Conservation (phyloP, 805 yeast species). For the Yamadazyma akitaensis region DNA sequence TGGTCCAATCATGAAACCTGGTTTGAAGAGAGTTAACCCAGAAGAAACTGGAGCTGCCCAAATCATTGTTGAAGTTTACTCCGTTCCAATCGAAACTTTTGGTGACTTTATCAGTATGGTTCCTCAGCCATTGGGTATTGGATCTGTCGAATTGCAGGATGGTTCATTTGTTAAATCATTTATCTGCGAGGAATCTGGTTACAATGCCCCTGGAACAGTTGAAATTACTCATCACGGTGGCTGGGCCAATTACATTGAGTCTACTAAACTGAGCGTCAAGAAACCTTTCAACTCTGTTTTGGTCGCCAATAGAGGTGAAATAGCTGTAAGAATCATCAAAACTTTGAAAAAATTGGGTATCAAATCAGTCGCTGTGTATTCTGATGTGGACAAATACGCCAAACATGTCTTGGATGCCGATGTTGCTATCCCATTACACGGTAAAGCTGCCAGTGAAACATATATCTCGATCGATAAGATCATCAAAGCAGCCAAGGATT, state of each 20-base stretch:
- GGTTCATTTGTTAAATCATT: constrained; percentile 91
- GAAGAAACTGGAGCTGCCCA: constrained; percentile 42
- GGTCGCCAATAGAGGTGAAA: constrained; percentile 97
- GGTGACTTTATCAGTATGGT: constrained; percentile 86
- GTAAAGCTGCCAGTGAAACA: constrained; percentile 85
- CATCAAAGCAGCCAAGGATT: constrained; percentile 74
- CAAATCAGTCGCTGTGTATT: constrained; percentile 80
- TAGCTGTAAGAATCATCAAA: constrained; percentile 89
- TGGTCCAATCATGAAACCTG: constrained; percentile 89
- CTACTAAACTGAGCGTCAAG: constrained; percentile 16
- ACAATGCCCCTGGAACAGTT: constrained; percentile 61
- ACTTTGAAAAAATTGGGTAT: constrained; percentile 81
- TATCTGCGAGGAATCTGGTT: constrained; percentile 90
- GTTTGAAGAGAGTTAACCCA: constrained; percentile 61
- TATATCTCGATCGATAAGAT: constrained; percentile 84
- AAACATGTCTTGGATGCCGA: constrained; percentile 85
- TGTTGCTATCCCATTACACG: constrained; percentile 72
- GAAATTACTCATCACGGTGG: constrained; percentile 90
- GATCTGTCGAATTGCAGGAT: constrained; percentile 76
- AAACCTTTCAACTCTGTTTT: constrained; percentile 81
- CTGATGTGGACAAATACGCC: constrained; percentile 86
- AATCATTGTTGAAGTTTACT: constrained; percentile 78
- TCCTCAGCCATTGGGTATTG: constrained; percentile 94
- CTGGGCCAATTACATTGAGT: constrained; percentile 64
- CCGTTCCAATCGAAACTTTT: constrained; percentile 72